These are phyloP conservation scores for Apiospora koreana DNA, from an alignment of 2,329 filamentous ascomycete genomes.

Conservation along the genomic window DNA sequence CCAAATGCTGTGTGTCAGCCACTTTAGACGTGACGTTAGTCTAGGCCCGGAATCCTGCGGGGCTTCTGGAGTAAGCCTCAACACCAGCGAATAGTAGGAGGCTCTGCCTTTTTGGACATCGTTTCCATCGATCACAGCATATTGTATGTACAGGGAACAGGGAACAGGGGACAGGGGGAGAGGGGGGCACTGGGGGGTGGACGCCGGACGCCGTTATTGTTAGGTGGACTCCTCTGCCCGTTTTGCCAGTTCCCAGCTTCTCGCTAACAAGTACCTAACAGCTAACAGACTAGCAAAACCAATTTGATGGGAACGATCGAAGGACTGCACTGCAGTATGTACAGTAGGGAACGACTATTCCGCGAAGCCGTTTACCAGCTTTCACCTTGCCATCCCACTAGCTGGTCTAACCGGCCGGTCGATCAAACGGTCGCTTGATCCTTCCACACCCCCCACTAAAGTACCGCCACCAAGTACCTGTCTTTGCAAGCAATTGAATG, in stretches of 20 bases:
- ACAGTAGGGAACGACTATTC: neutral
- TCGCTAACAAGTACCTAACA: no score
- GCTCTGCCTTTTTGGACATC: neutral
- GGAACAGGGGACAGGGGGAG: no score
- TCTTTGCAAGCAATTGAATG: no score
- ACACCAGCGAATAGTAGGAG: neutral
- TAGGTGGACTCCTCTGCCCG: no score
- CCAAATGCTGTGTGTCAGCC: constrained; percentile 2
- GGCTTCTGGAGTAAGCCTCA: neutral
- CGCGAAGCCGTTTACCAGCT: neutral
- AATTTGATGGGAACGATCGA: neutral
- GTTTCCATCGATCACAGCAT: neutral
- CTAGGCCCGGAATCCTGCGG: neutral
- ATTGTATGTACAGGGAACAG: neutral
- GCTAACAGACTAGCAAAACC: no score
- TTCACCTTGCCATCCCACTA: neutral
- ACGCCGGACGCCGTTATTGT: no score
- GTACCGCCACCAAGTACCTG: neutral
- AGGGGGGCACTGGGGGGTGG: no score
- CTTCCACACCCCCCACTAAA: neutral
- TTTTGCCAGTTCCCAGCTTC: no score
- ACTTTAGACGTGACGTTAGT: constrained; percentile 4
- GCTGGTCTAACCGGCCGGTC: neutral
- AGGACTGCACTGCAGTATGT: neutral
- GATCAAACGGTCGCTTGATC: neutral